Evolutionary conservation across 2,329 filamentous ascomycete species (phyloP).

Genomic region (Boeremia exigua): DNA sequence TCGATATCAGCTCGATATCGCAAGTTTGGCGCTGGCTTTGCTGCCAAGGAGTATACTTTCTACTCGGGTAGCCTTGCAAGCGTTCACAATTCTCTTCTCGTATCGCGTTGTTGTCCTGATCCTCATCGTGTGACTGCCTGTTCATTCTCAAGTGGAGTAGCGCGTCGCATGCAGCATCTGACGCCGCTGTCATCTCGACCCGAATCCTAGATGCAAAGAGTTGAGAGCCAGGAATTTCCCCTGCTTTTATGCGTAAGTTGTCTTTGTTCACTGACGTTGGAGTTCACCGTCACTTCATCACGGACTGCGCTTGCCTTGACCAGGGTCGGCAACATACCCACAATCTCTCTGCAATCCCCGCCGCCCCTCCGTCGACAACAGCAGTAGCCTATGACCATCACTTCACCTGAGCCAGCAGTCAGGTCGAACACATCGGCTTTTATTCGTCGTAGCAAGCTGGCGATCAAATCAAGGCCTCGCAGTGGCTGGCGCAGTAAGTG

Average conservation of each 20-base stretch:
- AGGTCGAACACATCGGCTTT: too few relatives aligned
- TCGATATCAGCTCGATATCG: background rate
- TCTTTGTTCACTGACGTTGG: background rate
- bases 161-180: background rate
- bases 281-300: conserved; percentile 4
- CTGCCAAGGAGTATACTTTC: too few relatives aligned
- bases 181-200: background rate
- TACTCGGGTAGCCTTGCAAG: too few relatives aligned
- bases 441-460: conserved; percentile 21
- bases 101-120: background rate
- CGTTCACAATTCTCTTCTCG: too few relatives aligned
- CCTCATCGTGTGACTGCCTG: background rate
- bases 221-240: background rate
- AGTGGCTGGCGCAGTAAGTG: conserved; percentile 33
- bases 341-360: background rate
- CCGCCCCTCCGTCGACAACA: background rate
- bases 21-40: background rate
- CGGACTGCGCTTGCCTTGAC: background rate
- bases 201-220: background rate
- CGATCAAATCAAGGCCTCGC: conserved; percentile 23
- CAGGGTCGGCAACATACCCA: background rate
- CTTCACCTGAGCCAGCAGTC: background rate
- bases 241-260: background rate
- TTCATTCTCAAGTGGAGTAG: background rate
- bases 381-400: too few relatives aligned